phyloP scores from a whole-genome alignment of 2,329 filamentous ascomycete species.

The Xylariaceae sp. region DNA sequence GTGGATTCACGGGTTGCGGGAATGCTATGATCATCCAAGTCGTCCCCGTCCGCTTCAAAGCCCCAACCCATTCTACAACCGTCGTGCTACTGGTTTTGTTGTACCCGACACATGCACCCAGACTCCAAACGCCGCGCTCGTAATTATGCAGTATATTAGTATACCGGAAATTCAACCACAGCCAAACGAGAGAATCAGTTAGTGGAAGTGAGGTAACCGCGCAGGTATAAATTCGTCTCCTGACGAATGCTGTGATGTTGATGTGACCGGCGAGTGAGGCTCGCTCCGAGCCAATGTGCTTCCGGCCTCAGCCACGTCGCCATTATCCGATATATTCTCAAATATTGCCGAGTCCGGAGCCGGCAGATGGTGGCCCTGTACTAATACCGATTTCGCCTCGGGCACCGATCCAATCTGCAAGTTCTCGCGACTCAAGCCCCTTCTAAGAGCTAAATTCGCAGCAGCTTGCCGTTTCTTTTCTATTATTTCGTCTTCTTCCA shows the following conservation, averaged over 20 bases:
- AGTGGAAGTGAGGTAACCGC: slow-evolving; percentile 52
- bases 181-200: slow-evolving; percentile 1
- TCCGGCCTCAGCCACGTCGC: slow-evolving; percentile 13
- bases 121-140: slow-evolving; percentile 18
- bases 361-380: slow-evolving; percentile 28
- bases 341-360: slow-evolving; percentile 26
- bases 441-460: slow-evolving; percentile 44
- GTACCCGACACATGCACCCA: slow-evolving; percentile 1
- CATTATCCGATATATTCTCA: slow-evolving; percentile 24
- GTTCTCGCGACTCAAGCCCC: slow-evolving; percentile 40
- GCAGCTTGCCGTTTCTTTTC: slow-evolving; percentile 50
- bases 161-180: slow-evolving; percentile 10
- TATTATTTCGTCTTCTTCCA: slow-evolving; percentile 50
- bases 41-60: not conserved
- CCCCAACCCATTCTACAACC: not conserved
- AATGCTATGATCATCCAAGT: slow-evolving; percentile 1
- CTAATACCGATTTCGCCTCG: slow-evolving; percentile 31
- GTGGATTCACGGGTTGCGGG: not conserved
- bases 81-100: not conserved
- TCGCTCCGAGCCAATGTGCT: slow-evolving; percentile 10
- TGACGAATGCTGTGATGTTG: slow-evolving; percentile 15
- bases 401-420: slow-evolving; percentile 34
- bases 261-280: slow-evolving; percentile 6
- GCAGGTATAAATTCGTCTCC: slow-evolving; percentile 49
- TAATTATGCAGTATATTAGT: slow-evolving; percentile 14